Evolutionary conservation across 805 yeast genomes (phyloP), one percentile per base, ranked within the genome.

Genomic region (Candida mattraensis): DNA sequence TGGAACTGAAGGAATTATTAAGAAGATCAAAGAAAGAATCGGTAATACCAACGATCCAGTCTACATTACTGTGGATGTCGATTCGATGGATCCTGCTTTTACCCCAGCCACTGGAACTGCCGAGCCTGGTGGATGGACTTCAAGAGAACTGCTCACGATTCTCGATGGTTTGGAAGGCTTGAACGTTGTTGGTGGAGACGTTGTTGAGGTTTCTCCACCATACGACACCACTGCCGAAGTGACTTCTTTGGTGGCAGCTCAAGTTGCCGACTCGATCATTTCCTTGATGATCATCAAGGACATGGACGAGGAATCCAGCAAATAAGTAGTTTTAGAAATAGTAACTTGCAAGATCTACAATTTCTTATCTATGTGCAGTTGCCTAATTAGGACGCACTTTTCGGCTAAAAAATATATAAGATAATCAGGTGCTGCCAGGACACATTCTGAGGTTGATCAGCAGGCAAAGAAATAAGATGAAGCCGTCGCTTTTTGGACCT

Each of bases 41-140:
- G 66, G 66, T 1, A 42, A 41, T 25, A 43, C 51, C n/a, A 70
- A 78, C 3, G 75, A 69, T 54, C 73, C 72, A 1, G 72, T 68
- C 7, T 69, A 69, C 48, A 61, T 69, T n/a, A 55, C 70, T 2
- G 64, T 69, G 25, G 75, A 69, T 53, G 74, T 76, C 30, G 85
- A 80, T 52, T 82, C 77, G 5, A 60, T 83, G 40, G 88, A 83
- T 53, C 87, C 88, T 1, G 77, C 83, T 5, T 60, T 67, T 37
- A 87, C 87, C 1, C 45, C 45, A 12, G 88, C 83, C 0, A 83
- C 89, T 0, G 89, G 89, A n/a, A 81, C 89, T 3, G 76, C 80
- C 47, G 89, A 83, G 54, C 74, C 72, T 3, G 89, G 89, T 12
- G 88, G 87, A 5, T 74, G 81, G 69, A 67, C 78, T 8, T 64